Evolutionary conservation across 352 stramenopile genomes (phyloP).

Genomic region (Pythium myriotylum): DNA sequence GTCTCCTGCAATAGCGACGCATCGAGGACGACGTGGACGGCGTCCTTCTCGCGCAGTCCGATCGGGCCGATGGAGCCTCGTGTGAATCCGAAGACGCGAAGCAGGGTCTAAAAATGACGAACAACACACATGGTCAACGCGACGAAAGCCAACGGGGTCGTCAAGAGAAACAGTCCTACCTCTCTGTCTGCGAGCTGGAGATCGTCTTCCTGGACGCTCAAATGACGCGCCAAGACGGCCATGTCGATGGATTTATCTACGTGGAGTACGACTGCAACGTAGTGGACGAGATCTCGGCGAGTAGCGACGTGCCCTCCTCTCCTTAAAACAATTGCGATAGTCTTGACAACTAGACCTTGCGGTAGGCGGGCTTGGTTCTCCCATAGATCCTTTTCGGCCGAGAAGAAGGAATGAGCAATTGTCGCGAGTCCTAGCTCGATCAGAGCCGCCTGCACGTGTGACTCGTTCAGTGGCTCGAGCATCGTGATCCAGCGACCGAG

Average conservation of each 20-base stretch:
- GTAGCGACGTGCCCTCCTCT: neutral
- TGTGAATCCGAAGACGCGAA: slow-evolving; percentile 68
- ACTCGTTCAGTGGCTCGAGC: slow-evolving; percentile 18
- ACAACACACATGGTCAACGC: neutral
- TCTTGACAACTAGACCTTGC: slow-evolving; percentile 58
- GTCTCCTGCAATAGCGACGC: slow-evolving; percentile 25
- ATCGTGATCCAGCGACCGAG: slow-evolving; percentile 29
- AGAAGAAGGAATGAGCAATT: slow-evolving; percentile 29
- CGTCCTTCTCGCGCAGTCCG: slow-evolving; percentile 52
- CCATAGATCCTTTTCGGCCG: slow-evolving; percentile 25
- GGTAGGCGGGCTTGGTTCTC: slow-evolving; percentile 17
- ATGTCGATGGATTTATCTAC: slow-evolving; percentile 62
- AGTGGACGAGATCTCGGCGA: slow-evolving; percentile 10
- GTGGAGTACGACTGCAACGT: slow-evolving; percentile 53
- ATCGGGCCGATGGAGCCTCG: slow-evolving; percentile 66
- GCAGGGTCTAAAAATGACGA: slow-evolving; percentile 39
- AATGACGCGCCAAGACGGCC: slow-evolving; percentile 31
- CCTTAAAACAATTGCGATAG: slow-evolving; percentile 51
- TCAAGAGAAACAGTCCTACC: slow-evolving; percentile 24
- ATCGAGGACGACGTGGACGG: slow-evolving; percentile 61
- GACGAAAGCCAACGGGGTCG: no score
- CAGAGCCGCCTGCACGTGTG: slow-evolving; percentile 45
- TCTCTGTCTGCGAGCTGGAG: slow-evolving; percentile 52
- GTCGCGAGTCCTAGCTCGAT: slow-evolving; percentile 24
- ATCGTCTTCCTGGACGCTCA: slow-evolving; percentile 32